Evolutionary conservation across 2,329 filamentous ascomycete genomes (phyloP), one percentile per base, ranked within the genome.

Genomic region (Xylaria sp.): DNA sequence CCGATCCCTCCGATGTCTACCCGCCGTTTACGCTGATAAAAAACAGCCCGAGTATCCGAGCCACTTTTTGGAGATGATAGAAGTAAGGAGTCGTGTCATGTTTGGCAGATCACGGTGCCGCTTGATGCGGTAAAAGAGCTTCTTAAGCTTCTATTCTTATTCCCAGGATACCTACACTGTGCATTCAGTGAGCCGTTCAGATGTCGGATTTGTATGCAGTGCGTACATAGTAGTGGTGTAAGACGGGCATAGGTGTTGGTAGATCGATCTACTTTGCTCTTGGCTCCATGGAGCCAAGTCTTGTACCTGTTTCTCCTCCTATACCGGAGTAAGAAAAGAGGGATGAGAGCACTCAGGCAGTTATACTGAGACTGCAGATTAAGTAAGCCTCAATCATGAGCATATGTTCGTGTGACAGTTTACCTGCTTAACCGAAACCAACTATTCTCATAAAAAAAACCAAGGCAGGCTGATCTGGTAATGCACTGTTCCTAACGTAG

Each of bases 361-460:
- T 45, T 34, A 53, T 56, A 27, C 61, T 7, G n/a, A 30, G 27
- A 36, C 34, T 61, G n/a, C n/a, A 32, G 17, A 42, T 24, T 24
- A n/a, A 24, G 2, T 17, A 32, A 42, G 32, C 19, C 42, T 2
- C n/a, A 51, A n/a, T 27, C 11, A 9, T 47, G 21, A 32, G 42
- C 17, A 14, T 32, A 2, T 24, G 27, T 24, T 36, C 34, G 59
- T 47, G 50, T 63, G 51, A 57, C 39, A 39, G 5, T 58, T 50
- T 27, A 34, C 57, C 39, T 66, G 51, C 64, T 61, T 61, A 56
- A 27, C 64, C 64, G 57, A 64, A 55, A 32, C 32, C 51, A 61
- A 61, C 21, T 50, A 42, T 39, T 34, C 14, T 5, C 55, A 14
- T 19, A 47, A 27, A 58, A 57, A 27, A 47, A n/a, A n/a, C n/a